Evolutionary conservation across 2,329 filamentous ascomycete genomes (phyloP), one percentile per base, ranked within the genome.

Genomic region (Talaromyces sp.): DNA sequence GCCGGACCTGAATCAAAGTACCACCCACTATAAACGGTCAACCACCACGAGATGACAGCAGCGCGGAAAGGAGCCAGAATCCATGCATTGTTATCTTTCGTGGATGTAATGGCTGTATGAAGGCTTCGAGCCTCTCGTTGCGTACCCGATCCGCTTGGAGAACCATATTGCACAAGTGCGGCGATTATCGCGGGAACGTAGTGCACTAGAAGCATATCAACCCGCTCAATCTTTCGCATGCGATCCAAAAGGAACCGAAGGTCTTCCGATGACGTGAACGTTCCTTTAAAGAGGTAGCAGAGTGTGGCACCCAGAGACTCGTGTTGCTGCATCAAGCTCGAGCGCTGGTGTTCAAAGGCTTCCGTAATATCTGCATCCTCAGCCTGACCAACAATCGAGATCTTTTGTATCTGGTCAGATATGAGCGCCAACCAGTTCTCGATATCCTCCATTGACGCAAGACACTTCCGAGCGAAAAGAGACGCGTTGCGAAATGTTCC

Each of bases 1-100:
- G 85, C 82, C 39, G 86, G 84, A 22, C 86, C 85, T 71, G 89
- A 86, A 70, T 96, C 92, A 65, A 91, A 84, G 74, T 93, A 97
- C 83, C 92, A 91, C 2, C 92, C 92, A 69, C 91, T 95, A 78
- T 97, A 97, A 73, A 98, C 93, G 37, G 92, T 89, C 56, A 97
- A 85, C 95, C 95, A 99, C 85, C 91, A 93, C 4, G 90, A 87
- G 63, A 87, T 85, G 13, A 93, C 85, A 3, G 92, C 90, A 54
- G 93, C 91, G 71, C 93, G 90, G 13, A 98, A 84, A 70, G 89
- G 90, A 17, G 89, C 83, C 45, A 96, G 76, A 25, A 85, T 83
- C 91, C 93, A 97, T 17, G 84, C 80, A 49, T 89, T 82, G 66
- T 88, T 86, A 59, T 93, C 90, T 54, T 86, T 81, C 19, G 86